Evolutionary conservation across 371 early-diverging fungal genomes (phyloP).

Genomic region (Parasitella parasitica): DNA sequence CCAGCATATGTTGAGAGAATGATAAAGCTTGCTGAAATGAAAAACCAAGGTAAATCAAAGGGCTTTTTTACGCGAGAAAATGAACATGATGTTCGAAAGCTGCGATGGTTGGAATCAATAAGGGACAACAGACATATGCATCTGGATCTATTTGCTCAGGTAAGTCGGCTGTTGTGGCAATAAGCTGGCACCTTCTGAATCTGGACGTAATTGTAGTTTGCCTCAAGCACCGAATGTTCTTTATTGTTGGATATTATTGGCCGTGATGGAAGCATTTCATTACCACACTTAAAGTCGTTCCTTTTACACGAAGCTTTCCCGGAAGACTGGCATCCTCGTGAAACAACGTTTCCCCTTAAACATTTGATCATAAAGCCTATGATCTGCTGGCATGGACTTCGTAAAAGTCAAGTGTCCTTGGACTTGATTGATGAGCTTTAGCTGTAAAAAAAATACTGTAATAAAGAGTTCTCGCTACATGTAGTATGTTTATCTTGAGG

Average conservation of each 20-base stretch:
- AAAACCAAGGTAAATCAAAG: not conserved
- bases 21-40: constrained; percentile 2
- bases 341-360: not conserved
- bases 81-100: constrained; percentile 18
- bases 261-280: constrained; percentile 18
- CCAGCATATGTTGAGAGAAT: constrained; percentile 19
- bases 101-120: constrained; percentile 30
- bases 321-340: constrained; percentile 33
- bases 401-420: constrained; percentile 13
- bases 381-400: constrained; percentile 14
- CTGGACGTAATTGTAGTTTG: constrained; percentile 14
- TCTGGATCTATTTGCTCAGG: constrained; percentile 23
- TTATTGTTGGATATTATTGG: constrained; percentile 32
- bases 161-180: constrained; percentile 9
- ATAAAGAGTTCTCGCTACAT: too few species aligned
- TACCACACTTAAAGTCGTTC: constrained; percentile 29
- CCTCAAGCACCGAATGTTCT: constrained; percentile 28
- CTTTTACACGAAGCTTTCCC: constrained; percentile 35
- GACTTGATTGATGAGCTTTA: constrained; percentile 11
- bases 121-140: constrained; percentile 21
- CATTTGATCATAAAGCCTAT: constrained; percentile 7
- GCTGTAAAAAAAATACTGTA: too few species aligned
- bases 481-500: too few species aligned
- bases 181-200: too few species aligned
- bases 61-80: constrained; percentile 19